A percentile compares a stretch with the other conserved stretches of the same genome.
Evolutionary conservation across 1,139 yeast species (phyloP).

Genomic region (Yamadazyma trypodendri): DNA sequence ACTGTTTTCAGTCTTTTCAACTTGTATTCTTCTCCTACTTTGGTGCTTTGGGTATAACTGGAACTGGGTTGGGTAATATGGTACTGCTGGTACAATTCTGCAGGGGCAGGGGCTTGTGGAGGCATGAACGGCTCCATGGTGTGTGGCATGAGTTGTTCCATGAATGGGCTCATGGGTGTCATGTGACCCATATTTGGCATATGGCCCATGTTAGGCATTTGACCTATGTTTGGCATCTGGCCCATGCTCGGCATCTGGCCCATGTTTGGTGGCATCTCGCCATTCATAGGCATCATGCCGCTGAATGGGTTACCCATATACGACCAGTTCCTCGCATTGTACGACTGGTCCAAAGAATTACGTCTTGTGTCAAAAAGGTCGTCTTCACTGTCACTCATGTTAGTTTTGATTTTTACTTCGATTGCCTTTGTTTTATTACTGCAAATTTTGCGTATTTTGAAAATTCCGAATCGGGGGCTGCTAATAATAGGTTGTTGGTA

Average conservation of each 20-base stretch:
- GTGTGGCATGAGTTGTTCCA: no score
- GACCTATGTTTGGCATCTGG: neutral
- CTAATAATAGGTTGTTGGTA: neutral
- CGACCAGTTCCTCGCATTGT: no score
- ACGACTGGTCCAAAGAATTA: slow-evolving; percentile 3
- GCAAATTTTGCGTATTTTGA: neutral
- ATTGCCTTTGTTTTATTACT: neutral
- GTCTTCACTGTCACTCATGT: slow-evolving; percentile 12
- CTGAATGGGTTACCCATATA: no score
- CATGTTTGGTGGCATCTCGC: no score
- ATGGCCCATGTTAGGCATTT: neutral
- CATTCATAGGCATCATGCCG: no score
- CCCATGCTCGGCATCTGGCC: no score
- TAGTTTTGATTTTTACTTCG: neutral
- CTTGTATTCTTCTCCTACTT: slow-evolving; percentile 21
- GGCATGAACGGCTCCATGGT: slow-evolving; percentile 11
- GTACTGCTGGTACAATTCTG: slow-evolving; percentile 9
- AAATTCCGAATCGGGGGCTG: neutral
- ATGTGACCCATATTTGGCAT: neutral
- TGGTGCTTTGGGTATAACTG: slow-evolving; percentile 19
- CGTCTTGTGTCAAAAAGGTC: slow-evolving; percentile 13
- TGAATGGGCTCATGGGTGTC: neutral
- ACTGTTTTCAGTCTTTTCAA: slow-evolving; percentile 28
- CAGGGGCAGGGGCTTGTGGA: slow-evolving; percentile 12
- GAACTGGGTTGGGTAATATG: slow-evolving; percentile 13